Base-by-base conservation (phyloP, 768 basidiomycete genomes). In the Lactarius psammicola region DNA sequence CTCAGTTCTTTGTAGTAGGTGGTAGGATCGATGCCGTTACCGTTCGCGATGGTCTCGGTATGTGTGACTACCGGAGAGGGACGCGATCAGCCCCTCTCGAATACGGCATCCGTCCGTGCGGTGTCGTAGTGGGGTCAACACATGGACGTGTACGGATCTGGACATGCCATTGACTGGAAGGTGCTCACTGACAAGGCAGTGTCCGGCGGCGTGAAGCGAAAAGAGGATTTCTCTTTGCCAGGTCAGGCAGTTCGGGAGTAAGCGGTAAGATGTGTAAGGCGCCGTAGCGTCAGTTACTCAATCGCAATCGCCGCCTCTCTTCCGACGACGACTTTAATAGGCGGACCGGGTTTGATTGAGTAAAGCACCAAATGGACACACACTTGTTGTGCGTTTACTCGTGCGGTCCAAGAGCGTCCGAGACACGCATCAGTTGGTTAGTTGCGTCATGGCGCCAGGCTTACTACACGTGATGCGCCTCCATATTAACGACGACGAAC, bases 331-430 rank as follows among this genome's bases (percentile, higher is more conserved):
- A 51, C 49, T 51, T 51, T 51, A 51, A 51, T 51, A 51, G 49
- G 49, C 49, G 49, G 23, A 49, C 46, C 46, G 1, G 46, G 23
- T 49, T n/a, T 49, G 7, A 49, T 13, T 49, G 44, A 11, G 49
- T 51, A 28, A 10, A n/a, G 11, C n/a, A 4, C 44, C 44, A 15
- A n/a, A 51, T 15, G 7, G 13, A 49, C 46, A 49, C 11, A 49
- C 23, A 49, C 23, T 49, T 23, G 46, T 49, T 23, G 44, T 46
- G 44, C 44, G 8, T 46, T 49, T 49, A 49, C 46, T 49, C 11
- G 23, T 42, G 51, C 60, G 63, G 63, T 23, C 38, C 31, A 54
- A 64, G 58, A 44, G 63, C 63, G 58, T 60, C 51, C 20, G n/a
- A n/a, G n/a, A n/a, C n/a, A n/a, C n/a, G n/a, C n/a, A n/a, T n/a